Evolutionary conservation across 768 basidiomycete species (phyloP).

Genomic region (Boletus sp.): DNA sequence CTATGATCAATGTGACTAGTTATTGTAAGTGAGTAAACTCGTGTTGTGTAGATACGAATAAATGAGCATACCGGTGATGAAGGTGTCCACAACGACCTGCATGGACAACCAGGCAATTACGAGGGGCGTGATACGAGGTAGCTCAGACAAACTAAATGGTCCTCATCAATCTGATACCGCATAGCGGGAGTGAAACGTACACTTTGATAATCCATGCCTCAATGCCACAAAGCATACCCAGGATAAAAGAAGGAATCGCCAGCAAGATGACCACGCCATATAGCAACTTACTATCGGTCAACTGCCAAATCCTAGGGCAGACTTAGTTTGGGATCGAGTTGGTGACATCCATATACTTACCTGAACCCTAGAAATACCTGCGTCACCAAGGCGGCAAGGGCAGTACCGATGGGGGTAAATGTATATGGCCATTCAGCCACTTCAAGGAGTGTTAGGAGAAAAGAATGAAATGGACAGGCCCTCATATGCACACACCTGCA

Average conservation of each 20-base stretch:
- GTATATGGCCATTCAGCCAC: slow-evolving; percentile 50
- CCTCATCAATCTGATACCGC: not conserved
- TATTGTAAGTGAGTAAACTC: not conserved
- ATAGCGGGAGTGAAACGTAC: not conserved
- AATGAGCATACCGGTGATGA: slow-evolving; percentile 39
- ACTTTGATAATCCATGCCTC: not conserved
- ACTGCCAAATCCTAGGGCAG: slow-evolving; percentile 12
- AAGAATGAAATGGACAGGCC: not conserved
- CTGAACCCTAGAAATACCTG: slow-evolving; percentile 48
- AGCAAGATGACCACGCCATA: not conserved
- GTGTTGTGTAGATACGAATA: not conserved
- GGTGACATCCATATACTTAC: slow-evolving; percentile 23
- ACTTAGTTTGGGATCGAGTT: not conserved
- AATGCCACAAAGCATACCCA: not conserved
- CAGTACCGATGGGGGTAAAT: slow-evolving; percentile 48
- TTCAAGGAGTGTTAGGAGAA: slow-evolving; percentile 12
- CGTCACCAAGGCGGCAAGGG: slow-evolving; percentile 47
- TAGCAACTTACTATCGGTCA: slow-evolving; percentile 1
- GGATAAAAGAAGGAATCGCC: not conserved
- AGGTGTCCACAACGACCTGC: slow-evolving; percentile 43
- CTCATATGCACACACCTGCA: not conserved
- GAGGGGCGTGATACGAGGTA: slow-evolving; percentile 36
- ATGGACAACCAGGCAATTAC: slow-evolving; percentile 49
- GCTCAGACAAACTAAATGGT: slow-evolving; percentile 37
- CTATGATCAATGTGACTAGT: not conserved